These are phyloP conservation scores for Saposhnikovia divaricata DNA, from an alignment of 129 eudicot genomes.

Conservation along the genomic window DNA sequence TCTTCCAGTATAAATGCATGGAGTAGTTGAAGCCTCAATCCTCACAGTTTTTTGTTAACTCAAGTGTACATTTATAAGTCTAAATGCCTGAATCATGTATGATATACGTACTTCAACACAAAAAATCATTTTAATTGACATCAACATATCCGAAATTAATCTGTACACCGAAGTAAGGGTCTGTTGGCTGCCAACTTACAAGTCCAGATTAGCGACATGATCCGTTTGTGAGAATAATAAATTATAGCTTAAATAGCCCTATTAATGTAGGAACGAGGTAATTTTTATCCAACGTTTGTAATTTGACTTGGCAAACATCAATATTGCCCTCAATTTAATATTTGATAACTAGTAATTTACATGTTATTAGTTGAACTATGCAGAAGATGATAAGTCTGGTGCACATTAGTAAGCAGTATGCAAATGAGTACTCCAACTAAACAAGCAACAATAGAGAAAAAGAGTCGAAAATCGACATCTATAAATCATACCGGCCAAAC, in stretches of 20 bases:
- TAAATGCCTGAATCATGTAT: neutral
- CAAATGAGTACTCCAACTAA: neutral
- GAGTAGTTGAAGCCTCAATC: neutral
- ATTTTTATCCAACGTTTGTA: too few species aligned
- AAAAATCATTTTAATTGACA: neutral
- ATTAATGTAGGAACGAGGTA: too few species aligned
- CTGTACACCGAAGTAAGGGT: neutral
- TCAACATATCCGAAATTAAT: neutral
- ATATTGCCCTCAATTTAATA: too few species aligned
- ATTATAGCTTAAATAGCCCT: neutral
- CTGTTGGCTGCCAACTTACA: neutral
- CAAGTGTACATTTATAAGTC: neutral
- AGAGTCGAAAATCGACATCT: neutral
- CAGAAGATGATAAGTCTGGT: neutral
- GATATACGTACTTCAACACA: neutral
- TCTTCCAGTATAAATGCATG: neutral
- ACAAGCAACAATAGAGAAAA: neutral
- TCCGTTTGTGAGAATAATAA: neutral
- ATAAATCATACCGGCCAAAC: constrained; percentile 77
- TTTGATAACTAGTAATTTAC: neutral
- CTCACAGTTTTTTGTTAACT: too few species aligned
- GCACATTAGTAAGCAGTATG: neutral
- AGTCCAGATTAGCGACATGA: neutral
- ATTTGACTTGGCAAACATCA: too few species aligned
- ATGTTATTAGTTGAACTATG: neutral